Percentiles rank a stretch among this genome's conserved stretches.
Evolutionary conservation across 176 grass and related monocot genomes (phyloP).

Genomic region (Carex kokanica): DNA sequence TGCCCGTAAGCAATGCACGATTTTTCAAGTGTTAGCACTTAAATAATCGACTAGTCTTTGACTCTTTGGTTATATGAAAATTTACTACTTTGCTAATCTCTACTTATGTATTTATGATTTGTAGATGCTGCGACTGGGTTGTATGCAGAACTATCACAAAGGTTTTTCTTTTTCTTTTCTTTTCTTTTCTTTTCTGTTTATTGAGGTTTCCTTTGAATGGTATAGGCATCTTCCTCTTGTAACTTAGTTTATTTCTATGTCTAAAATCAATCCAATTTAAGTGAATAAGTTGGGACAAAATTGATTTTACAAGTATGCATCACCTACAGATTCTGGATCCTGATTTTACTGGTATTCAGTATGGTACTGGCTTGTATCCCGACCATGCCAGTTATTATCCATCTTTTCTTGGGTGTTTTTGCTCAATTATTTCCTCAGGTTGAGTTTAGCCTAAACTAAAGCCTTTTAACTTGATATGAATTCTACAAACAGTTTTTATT

Average conservation of each 20-base stretch:
- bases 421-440: neutral
- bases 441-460: neutral
- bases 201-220: neutral
- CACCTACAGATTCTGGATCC: neutral
- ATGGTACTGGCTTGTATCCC: neutral
- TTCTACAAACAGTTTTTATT: neutral
- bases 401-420: neutral
- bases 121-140: constrained; percentile 92
- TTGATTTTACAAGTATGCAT: neutral
- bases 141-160: constrained; percentile 70
- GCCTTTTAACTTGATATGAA: neutral
- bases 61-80: neutral
- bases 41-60: neutral
- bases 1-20: constrained; percentile 17
- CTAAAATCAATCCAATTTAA: neutral
- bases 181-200: neutral
- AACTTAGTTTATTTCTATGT: neutral
- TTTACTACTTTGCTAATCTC: neutral
- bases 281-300: neutral
- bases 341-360: neutral
- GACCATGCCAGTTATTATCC: neutral
- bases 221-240: neutral
- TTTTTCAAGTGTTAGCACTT: neutral
- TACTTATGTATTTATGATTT: constrained; percentile 9
- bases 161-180: constrained; percentile 31